Conservation (phyloP, 345 rosid genomes). For the Toxicodendron radicans region DNA sequence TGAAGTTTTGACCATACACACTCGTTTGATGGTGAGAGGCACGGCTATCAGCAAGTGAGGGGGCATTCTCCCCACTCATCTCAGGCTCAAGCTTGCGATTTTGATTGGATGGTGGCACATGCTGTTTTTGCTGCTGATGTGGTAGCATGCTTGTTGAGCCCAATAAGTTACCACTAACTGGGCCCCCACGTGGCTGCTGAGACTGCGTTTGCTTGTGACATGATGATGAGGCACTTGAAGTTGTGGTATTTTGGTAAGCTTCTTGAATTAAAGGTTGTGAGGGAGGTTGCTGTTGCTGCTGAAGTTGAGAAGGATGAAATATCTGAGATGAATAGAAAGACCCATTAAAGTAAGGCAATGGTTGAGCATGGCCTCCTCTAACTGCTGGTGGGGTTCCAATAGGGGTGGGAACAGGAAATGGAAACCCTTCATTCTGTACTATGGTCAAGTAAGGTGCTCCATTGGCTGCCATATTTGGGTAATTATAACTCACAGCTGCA, state of each 20-base stretch:
- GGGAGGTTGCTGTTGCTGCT: conserved; percentile 39
- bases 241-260: conserved; percentile 36
- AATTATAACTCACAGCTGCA: conserved; percentile 40
- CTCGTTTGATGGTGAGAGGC: conserved; percentile 27
- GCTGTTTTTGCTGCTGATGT: conserved; percentile 30
- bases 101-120: conserved; percentile 24
- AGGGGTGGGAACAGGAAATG: conserved; percentile 39
- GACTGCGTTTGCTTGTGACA: conserved; percentile 40
- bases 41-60: conserved; percentile 25
- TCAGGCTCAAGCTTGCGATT: conserved; percentile 42
- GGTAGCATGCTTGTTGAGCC: conserved; percentile 34
- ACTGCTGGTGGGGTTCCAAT: conserved; percentile 31
- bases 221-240: conserved; percentile 47
- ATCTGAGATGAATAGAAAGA: conserved; percentile 53
- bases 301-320: conserved; percentile 47
- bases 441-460: conserved; percentile 47
- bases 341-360: conserved; percentile 48
- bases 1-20: conserved; percentile 39
- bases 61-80: conserved; percentile 30
- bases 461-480: conserved; percentile 43
- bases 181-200: conserved; percentile 29
- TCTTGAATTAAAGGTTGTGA: conserved; percentile 25
- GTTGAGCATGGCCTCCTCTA: conserved; percentile 42
- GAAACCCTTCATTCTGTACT: conserved; percentile 46
- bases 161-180: conserved; percentile 21